phyloP scores from a whole-genome alignment of 179 eudicot species.

The Dionaea muscipula region DNA sequence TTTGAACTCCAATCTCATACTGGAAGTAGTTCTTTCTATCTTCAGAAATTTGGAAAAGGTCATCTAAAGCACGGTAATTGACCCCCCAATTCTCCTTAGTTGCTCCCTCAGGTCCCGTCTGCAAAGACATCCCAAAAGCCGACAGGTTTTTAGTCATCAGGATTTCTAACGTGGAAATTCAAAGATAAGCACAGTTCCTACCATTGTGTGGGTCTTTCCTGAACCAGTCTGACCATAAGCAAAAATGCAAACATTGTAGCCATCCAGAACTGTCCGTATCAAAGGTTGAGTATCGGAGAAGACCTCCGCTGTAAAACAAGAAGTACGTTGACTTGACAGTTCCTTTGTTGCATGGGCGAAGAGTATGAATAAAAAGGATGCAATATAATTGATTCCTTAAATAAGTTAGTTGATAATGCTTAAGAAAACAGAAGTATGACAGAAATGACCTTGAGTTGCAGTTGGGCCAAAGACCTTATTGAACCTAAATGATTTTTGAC shows the following conservation, averaged over 20 bases:
- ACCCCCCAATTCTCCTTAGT: slow-evolving; percentile 79
- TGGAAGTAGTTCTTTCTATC: slow-evolving; percentile 35
- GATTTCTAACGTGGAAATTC: slow-evolving; percentile 1
- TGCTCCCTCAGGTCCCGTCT: slow-evolving; percentile 90
- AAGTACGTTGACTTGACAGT: no score
- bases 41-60: slow-evolving; percentile 75
- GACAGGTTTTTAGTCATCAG: slow-evolving; percentile 10
- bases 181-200: slow-evolving; percentile 15
- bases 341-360: neutral
- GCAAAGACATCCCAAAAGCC: slow-evolving; percentile 10
- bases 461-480: slow-evolving; percentile 71
- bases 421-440: slow-evolving; percentile 18
- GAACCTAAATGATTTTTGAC: slow-evolving; percentile 60
- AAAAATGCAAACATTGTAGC: slow-evolving; percentile 86
- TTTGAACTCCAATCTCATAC: slow-evolving; percentile 74
- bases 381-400: neutral
- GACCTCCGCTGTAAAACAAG: slow-evolving; percentile 45
- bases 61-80: slow-evolving; percentile 81
- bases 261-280: slow-evolving; percentile 78
- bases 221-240: slow-evolving; percentile 99
- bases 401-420: neutral
- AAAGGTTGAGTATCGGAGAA: slow-evolving; percentile 68
- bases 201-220: slow-evolving; percentile 97
- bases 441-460: slow-evolving; percentile 68
- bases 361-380: neutral